Evolutionary conservation across 108 stramenopile genomes (phyloP).

Genomic region (Cyclotella kingstonii): DNA sequence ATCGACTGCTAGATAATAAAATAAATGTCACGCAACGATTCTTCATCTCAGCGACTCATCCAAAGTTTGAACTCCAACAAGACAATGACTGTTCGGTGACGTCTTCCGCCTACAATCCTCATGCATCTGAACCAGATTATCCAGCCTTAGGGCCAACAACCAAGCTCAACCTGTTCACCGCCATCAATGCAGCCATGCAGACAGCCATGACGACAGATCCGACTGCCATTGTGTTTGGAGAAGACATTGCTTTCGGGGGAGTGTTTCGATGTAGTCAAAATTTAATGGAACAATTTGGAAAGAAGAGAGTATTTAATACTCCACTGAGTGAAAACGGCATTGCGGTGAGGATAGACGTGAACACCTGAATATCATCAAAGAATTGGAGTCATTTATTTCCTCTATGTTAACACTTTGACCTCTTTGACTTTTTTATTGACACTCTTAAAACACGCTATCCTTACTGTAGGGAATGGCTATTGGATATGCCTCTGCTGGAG

Average conservation of each 20-base stretch:
- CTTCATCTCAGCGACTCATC: too few species aligned
- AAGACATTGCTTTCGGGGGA: conserved; percentile 98
- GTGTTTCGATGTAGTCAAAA: conserved; percentile 93
- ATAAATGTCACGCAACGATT: too few species aligned
- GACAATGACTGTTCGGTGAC: too few species aligned
- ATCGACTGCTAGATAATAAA: too few species aligned
- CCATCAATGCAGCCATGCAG: conserved; percentile 74
- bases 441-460: neutral
- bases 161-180: conserved; percentile 69
- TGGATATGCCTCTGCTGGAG: conserved; percentile 93
- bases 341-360: conserved; percentile 27
- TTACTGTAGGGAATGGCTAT: conserved; percentile 89
- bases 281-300: conserved; percentile 78
- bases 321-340: conserved; percentile 92
- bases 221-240: conserved; percentile 88
- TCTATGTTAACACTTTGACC: neutral
- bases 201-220: conserved; percentile 74
- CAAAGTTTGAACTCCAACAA: too few species aligned
- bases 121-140: conserved; percentile 19
- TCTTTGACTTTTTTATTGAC: neutral
- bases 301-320: conserved; percentile 91
- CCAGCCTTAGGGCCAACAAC: conserved; percentile 25
- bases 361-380: neutral
- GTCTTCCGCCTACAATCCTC: conserved; percentile 2
- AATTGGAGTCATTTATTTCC: neutral